Conservation (phyloP, 108 stramenopile species). For the Skeletonema marinoi region DNA sequence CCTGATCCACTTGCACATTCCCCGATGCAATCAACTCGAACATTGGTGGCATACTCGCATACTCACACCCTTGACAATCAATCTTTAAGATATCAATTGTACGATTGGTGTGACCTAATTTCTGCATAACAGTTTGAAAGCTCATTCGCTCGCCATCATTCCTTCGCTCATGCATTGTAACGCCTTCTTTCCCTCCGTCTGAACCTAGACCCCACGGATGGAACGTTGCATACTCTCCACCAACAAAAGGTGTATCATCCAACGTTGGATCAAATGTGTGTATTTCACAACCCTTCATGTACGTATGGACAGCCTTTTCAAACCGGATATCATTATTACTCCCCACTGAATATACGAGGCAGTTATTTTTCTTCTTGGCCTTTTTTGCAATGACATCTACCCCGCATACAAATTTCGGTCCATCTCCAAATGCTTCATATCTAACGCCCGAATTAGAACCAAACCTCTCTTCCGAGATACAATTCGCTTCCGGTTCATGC, state of each 20-base stretch:
- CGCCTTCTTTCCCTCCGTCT: constrained; percentile 8
- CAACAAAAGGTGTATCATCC: constrained; percentile 16
- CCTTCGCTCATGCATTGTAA: neutral
- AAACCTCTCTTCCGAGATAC: constrained; percentile 39
- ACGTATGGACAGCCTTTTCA: constrained; percentile 21
- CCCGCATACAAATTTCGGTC: constrained; percentile 42
- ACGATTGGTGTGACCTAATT: constrained; percentile 35
- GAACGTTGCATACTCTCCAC: constrained; percentile 28
- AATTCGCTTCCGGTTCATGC: constrained; percentile 34
- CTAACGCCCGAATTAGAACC: constrained; percentile 6
- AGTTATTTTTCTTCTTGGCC: constrained; percentile 14
- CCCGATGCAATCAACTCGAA: constrained; percentile 30
- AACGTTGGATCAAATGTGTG: constrained; percentile 52
- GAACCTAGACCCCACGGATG: constrained; percentile 45
- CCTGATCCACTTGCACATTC: constrained; percentile 21
- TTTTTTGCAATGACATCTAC: constrained; percentile 30
- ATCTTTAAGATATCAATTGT: constrained; percentile 42
- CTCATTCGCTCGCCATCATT: constrained; percentile 14
- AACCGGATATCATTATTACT: constrained; percentile 36
- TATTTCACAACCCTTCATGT: constrained; percentile 36
- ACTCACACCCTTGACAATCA: constrained; percentile 42
- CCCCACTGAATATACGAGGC: constrained; percentile 41
- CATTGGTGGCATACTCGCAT: constrained; percentile 20
- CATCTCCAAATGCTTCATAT: constrained; percentile 36
- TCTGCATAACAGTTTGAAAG: constrained; percentile 20